phyloP scores from a whole-genome alignment of 805 yeast species.

The Candida arabinofermentans region DNA sequence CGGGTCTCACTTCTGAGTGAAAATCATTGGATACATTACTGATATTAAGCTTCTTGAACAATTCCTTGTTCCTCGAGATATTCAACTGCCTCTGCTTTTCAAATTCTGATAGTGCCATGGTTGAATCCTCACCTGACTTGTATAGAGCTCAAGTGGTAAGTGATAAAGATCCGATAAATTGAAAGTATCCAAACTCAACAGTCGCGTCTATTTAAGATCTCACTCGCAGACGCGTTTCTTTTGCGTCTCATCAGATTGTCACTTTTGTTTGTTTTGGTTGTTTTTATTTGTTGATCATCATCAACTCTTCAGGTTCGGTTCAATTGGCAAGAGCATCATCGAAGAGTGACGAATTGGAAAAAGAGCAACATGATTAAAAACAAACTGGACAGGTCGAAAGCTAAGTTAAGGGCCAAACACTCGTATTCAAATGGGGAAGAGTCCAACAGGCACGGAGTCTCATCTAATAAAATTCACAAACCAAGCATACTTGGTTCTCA shows the following conservation, averaged over 20 bases:
- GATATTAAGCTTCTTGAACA: conserved; percentile 67
- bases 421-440: background rate
- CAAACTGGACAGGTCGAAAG: conserved; percentile 4
- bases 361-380: background rate
- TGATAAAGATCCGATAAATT: no score
- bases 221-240: no score
- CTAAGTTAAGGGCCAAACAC: background rate
- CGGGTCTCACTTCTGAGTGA: conserved; percentile 21
- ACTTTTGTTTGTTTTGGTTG: no score
- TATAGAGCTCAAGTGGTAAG: no score
- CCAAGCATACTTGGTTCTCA: background rate
- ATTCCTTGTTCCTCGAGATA: conserved; percentile 77
- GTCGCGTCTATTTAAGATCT: no score
- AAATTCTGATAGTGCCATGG: conserved; percentile 50
- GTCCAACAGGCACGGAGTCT: no score
- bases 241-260: no score
- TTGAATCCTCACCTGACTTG: background rate
- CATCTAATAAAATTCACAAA: no score
- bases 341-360: background rate
- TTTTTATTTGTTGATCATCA: no score
- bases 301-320: no score
- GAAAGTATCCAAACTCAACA: no score
- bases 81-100: conserved; percentile 71
- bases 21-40: conserved; percentile 54
- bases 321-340: background rate